A percentile compares a stretch with the other conserved stretches of the same genome.
Conservation (phyloP, 768 basidiomycete species). For the Mycena vulgaris region DNA sequence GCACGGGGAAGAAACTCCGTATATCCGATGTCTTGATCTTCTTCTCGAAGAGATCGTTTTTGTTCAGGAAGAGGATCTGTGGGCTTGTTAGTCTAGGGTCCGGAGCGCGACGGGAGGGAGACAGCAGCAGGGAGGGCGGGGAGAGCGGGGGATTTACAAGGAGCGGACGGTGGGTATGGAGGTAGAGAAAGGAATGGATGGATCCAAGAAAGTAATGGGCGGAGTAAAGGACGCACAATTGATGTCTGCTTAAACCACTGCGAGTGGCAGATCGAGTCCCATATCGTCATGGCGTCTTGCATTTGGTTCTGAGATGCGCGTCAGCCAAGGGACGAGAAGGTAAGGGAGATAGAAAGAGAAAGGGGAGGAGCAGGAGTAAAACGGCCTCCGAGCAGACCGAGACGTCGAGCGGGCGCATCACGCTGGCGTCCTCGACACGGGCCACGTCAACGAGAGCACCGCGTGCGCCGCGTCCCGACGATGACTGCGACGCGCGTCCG, state of each 20-base stretch:
- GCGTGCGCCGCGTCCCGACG: too few relatives aligned
- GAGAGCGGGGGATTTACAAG: neutral
- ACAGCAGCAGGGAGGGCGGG: neutral
- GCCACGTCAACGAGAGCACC: too few relatives aligned
- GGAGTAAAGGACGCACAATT: conserved; percentile 66
- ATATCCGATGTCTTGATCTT: conserved; percentile 90
- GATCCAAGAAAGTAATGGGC: neutral
- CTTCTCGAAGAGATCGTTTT: conserved; percentile 92
- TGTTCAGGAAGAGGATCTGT: conserved; percentile 95
- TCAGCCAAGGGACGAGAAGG: neutral
- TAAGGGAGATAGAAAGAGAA: conserved; percentile 15
- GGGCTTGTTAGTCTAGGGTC: neutral
- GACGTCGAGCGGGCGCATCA: too few relatives aligned
- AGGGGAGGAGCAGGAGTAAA: too few relatives aligned
- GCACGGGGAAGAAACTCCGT: conserved; percentile 89
- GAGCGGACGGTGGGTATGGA: neutral
- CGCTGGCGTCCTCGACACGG: too few relatives aligned
- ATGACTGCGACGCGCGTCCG: too few relatives aligned
- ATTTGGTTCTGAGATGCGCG: conserved; percentile 86
- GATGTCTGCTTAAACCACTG: conserved; percentile 97
- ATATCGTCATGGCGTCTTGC: conserved; percentile 99
- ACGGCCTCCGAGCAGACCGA: too few relatives aligned
- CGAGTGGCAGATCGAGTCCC: conserved; percentile 98
- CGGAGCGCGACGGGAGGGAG: neutral
- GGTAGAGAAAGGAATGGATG: neutral